Base-by-base conservation (phyloP, 495 filamentous ascomycete species). In the Aspergillus ellipticus region DNA sequence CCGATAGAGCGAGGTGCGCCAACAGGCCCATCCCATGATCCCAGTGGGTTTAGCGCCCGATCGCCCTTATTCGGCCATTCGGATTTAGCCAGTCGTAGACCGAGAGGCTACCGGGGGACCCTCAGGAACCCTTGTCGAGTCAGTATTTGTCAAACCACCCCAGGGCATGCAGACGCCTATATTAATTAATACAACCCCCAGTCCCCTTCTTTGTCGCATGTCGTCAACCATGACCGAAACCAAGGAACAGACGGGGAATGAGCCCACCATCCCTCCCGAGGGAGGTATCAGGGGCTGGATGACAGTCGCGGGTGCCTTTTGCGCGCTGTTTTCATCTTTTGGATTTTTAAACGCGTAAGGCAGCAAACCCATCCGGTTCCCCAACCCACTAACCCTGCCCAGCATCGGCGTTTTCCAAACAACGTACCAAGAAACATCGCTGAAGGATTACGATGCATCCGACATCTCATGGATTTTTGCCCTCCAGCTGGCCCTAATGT, bases 381-480 rank as follows among this genome's bases (percentile, higher is more conserved):
- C 7, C 24, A 28, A 11, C 54, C 13, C 46, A 39, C 5, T 39
- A 13, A 47, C 19, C 31, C 15, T 6, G 9, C 24, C 24, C 15
- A 64, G 58, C 3, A 64, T 71, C 41, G 70, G 68, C 16, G 62
- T 70, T 6, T 71, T 67, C 31, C 65, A 67, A 50, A 58, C 58
- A 2, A 55, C 42, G 20, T 72, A 72, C 55, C 55, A 71, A 54
- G 61, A 58, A 10, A 58, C 48, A 13, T 15, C 43, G 17, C 66
- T 74, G 1, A 22, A 39, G 11, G 35, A 61, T 6, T 66, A 73
- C 35, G 55, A 49, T 9, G 43, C 66, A 0, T 70, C 64, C 13
- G 54, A 61, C 0, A 69, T 74, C 24, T 60, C 70, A 42, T 74
- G 70, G 72, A 69, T 73, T 28, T 66, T 73, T 46, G 56, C 72